phyloP scores from a whole-genome alignment of 2,329 filamentous ascomycete species.

The Hortaea sp. region DNA sequence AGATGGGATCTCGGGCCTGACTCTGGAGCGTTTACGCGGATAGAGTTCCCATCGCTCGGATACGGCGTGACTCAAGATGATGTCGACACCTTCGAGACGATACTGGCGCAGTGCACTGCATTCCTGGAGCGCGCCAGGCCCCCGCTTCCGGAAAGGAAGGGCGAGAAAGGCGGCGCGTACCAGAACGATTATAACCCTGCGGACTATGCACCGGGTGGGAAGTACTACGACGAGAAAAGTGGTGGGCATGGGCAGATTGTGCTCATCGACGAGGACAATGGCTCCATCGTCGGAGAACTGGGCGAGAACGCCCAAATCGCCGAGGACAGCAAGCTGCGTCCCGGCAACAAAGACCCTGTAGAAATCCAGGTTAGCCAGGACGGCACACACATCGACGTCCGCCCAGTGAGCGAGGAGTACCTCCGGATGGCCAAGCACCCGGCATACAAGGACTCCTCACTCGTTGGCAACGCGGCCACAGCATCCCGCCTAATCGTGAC shows the following conservation, averaged over 20 bases:
- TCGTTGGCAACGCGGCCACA: constrained; percentile 78
- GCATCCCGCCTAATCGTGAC: constrained; percentile 91
- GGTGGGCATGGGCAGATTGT: constrained; percentile 63
- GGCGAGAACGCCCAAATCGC: constrained; percentile 71
- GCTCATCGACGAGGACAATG: constrained; percentile 89
- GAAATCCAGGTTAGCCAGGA: constrained; percentile 65
- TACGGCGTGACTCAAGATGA: constrained; percentile 77
- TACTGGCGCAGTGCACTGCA: constrained; percentile 92
- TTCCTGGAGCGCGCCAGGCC: constrained; percentile 78
- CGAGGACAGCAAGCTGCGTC: constrained; percentile 63
- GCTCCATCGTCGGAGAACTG: constrained; percentile 87
- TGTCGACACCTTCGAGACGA: constrained; percentile 92
- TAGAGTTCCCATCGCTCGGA: constrained; percentile 72
- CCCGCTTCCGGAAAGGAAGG: constrained; percentile 29
- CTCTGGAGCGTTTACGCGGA: constrained; percentile 80
- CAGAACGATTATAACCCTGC: constrained; percentile 62
- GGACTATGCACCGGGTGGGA: constrained; percentile 63
- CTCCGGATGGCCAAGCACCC: constrained; percentile 73
- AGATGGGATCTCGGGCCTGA: constrained; percentile 88
- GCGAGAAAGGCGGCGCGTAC: constrained; percentile 21
- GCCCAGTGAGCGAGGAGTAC: constrained; percentile 59
- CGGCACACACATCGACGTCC: constrained; percentile 58
- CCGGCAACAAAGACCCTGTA: constrained; percentile 86
- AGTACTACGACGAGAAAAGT: constrained; percentile 42
- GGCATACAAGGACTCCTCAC: constrained; percentile 75